Base-by-base conservation (phyloP, 306 rosid species). In the Boehmeria nivea region DNA sequence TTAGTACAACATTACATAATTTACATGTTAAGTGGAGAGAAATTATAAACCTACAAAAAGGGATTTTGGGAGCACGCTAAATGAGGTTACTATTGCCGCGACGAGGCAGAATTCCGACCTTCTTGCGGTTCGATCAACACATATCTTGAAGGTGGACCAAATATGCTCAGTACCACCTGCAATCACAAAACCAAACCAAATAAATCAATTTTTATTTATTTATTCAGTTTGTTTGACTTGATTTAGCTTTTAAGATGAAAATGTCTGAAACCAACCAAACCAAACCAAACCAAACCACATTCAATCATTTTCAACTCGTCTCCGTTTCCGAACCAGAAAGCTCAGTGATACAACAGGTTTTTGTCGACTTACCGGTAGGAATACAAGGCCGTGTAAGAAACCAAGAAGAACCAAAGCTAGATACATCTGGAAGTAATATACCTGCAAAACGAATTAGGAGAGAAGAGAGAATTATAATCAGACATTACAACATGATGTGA, bases 371-470 rank as follows among this genome's bases (percentile, higher is more conserved):
- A 87, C 98, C 33, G 98, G 96, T 72, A 91, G 83, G 80, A 87
- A 93, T 66, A 93, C 81, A 54, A 93, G 99, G 38, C 99, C 99
- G 12, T 93, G 99, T 68, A 85, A 73, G 81, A 87, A 91, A 63
- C 99, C 99, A 17, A 93, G 95, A 54, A 93, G 93, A 46, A 93
- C 99, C 72, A 93, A 66, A 12, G 99, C 78, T 63, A 93, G 74
- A 68, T 87, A 87, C 99, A 93, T 85, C 68, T 83, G 85, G 65
- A 93, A 93, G 83, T 93, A 93, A 80, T 93, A 93, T 60, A 93
- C 83, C 99, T 93, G 89, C 67, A 65, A 68, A 64, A 66, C 54
- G 49, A 34, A 31, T 42, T 11, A 34, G 27, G 9, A 4, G 9
- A 10, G 36, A 31, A 2, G n/a, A n/a, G n/a, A n/a, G n/a, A n/a